A percentile compares a stretch with the other conserved stretches of the same genome.
phyloP scores from a whole-genome alignment of 176 grass and related monocot genomes.

The Carex pumila region DNA sequence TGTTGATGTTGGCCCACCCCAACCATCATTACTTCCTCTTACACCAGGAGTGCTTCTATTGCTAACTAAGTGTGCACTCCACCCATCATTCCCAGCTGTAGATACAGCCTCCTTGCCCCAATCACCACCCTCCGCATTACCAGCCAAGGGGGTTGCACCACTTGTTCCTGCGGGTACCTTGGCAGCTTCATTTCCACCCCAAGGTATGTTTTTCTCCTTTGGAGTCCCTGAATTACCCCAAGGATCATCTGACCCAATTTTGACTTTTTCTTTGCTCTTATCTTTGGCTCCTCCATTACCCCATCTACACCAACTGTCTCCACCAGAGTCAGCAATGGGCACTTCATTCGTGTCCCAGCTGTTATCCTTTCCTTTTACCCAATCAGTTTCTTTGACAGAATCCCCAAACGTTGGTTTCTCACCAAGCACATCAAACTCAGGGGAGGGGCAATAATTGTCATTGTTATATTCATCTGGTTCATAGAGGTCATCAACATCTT shows the following conservation, averaged over 20 bases:
- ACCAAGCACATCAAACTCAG: constrained; percentile 45
- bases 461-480: constrained; percentile 31
- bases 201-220: background rate
- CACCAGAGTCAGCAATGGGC: constrained; percentile 33
- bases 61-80: constrained; percentile 47
- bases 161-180: too few relatives aligned
- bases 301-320: constrained; percentile 56
- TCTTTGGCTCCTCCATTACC: constrained; percentile 20
- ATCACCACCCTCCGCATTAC: constrained; percentile 29
- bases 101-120: constrained; percentile 14
- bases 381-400: constrained; percentile 33
- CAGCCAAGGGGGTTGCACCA: too few relatives aligned
- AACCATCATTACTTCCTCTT: constrained; percentile 9
- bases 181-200: too few relatives aligned
- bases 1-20: constrained; percentile 5
- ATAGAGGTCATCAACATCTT: constrained; percentile 74
- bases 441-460: constrained; percentile 58
- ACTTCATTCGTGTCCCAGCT: constrained; percentile 44
- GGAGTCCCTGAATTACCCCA: constrained; percentile 17
- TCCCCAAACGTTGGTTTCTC: constrained; percentile 71
- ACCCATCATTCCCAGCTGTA: constrained; percentile 34
- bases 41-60: constrained; percentile 18
- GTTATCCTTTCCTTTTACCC: constrained; percentile 5
- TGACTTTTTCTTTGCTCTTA: constrained; percentile 21
- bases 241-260: constrained; percentile 41